These are phyloP conservation scores for Encephalitozoon hellem DNA, from an alignment of 371 early-diverging fungal species.

Conservation along the genomic window DNA sequence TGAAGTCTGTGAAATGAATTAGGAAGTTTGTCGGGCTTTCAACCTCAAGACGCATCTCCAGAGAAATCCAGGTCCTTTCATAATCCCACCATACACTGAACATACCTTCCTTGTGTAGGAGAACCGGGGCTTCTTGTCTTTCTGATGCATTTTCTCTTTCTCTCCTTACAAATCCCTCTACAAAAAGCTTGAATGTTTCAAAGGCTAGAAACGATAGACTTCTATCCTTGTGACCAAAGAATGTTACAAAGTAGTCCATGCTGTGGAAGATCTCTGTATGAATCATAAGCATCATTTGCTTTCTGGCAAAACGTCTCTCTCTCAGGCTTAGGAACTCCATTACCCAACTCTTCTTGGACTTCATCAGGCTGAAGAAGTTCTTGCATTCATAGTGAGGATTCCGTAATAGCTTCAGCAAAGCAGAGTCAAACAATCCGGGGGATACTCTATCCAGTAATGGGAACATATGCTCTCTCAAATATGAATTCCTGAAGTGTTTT, in stretches of 20 bases:
- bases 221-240: slow-evolving; percentile 2
- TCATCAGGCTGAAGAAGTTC: slow-evolving; percentile 9
- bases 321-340: not conserved
- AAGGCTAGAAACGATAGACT: slow-evolving; percentile 15
- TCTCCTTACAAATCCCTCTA: not conserved
- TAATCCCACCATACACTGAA: not conserved
- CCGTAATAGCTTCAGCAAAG: not conserved
- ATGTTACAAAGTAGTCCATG: slow-evolving; percentile 14
- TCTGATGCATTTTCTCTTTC: not conserved
- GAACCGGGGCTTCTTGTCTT: not conserved
- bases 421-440: not conserved
- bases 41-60: not conserved
- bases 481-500: slow-evolving; percentile 2
- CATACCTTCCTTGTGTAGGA: not conserved
- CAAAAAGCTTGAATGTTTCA: slow-evolving; percentile 8
- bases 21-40: slow-evolving; percentile 1
- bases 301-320: not conserved
- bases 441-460: not conserved
- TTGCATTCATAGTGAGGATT: slow-evolving; percentile 5
- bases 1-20: slow-evolving; percentile 16
- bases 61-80: not conserved
- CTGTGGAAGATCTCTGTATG: slow-evolving; percentile 6
- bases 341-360: not conserved
- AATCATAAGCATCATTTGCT: slow-evolving; percentile 15
- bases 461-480: not conserved